Base-by-base conservation (phyloP, 306 rosid genomes). In the Medicago arabica region DNA sequence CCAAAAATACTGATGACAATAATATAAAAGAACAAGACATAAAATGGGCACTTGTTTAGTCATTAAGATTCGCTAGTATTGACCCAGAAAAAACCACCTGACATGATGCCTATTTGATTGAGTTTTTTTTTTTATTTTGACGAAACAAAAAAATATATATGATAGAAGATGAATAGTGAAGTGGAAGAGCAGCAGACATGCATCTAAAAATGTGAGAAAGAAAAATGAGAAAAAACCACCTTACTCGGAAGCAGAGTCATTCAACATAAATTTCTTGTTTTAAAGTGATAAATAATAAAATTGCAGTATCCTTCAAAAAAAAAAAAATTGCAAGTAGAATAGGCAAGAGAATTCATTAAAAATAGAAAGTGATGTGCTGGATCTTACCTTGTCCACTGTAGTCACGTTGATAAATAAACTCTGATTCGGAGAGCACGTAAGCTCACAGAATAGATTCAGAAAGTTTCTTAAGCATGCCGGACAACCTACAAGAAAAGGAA, bases 381-480 rank as follows among this genome's bases (percentile, higher is more conserved):
- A 55, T 50, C 85, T 81, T 81, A 95, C 99, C 93, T 90, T 84
- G 75, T 85, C 75, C 71, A 88, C 78, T 40, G 96, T 83, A 74
- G 97, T 90, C 80, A 95, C 97, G 58, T 95, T 95, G 88, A 95
- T 95, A 82, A 95, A 95, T 80, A 95, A 79, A 84, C 99, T 95
- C 87, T 95, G 99, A 86, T 88, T 78, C 9, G 99, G 99, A 64
- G 99, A 95, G 82, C 99, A 95, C 16, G 96, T 92, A 79, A 95
- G 93, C 92, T 95, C 99, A 78, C 99, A 95, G 86, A 95, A 95
- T 74, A 95, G 78, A 83, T 95, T 95, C 86, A 95, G 82, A 86
- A 95, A 92, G 85, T 95, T 95, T 83, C 99, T 89, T 80, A 95
- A 88, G 91, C 99, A 95, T 58, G 99, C 93, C 40, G 99, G 99